phyloP scores from a whole-genome alignment of 2,329 filamentous ascomycete species.

The Xylaria sp. region DNA sequence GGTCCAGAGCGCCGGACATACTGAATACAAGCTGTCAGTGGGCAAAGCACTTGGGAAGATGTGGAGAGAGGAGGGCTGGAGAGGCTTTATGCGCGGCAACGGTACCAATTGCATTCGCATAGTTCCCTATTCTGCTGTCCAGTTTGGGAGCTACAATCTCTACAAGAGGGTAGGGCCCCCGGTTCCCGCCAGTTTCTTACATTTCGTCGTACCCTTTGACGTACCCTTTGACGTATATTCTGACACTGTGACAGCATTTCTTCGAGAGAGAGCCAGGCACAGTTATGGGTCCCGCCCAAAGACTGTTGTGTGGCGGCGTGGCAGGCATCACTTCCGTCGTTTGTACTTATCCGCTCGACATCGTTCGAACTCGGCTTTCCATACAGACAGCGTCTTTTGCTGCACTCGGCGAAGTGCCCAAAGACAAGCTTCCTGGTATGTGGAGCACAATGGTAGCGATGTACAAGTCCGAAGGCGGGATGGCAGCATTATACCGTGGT shows the following conservation, averaged over 20 bases:
- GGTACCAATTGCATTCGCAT: conserved; percentile 99
- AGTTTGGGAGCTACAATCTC: conserved; percentile 97
- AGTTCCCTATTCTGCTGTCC: conserved; percentile 96
- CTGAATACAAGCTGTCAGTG: conserved; percentile 94
- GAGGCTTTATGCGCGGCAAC: conserved; percentile 96
- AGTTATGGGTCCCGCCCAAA: conserved; percentile 77
- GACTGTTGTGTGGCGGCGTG: conserved; percentile 88
- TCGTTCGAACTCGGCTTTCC: conserved; percentile 92
- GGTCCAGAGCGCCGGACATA: conserved; percentile 87
- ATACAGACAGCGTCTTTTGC: conserved; percentile 98
- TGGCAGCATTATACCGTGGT: conserved; percentile 88
- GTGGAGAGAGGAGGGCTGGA: conserved; percentile 97
- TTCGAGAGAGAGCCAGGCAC: conserved; percentile 81
- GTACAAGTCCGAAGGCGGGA: conserved; percentile 91
- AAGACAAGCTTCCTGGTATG: conserved; percentile 85
- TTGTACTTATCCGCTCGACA: conserved; percentile 95
- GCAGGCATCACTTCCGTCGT: conserved; percentile 96
- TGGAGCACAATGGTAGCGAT: conserved; percentile 83
- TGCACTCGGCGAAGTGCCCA: conserved; percentile 71
- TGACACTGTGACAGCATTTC: conserved; percentile 64
- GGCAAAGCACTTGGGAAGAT: conserved; percentile 91
- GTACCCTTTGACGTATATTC: background rate
- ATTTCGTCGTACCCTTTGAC: background rate
- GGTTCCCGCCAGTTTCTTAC: background rate
- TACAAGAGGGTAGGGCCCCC: conserved; percentile 81